phyloP scores from a whole-genome alignment of 768 basidiomycete genomes.

The Leccinum broughii region DNA sequence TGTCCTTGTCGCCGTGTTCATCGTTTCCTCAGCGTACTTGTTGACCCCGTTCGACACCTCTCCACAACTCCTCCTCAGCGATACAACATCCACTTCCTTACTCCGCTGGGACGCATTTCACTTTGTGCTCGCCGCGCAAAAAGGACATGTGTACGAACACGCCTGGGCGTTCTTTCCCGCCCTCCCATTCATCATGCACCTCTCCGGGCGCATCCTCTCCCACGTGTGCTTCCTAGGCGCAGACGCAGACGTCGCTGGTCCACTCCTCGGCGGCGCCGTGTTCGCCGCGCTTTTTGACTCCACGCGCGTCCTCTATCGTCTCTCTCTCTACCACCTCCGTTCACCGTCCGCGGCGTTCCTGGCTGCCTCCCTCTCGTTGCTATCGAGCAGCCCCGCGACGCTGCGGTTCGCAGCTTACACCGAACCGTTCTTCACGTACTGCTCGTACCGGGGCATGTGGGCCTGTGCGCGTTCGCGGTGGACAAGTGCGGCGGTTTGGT shows the following conservation, averaged over 20 bases:
- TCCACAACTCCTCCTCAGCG: conserved; percentile 22
- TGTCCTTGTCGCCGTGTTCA: conserved; percentile 18
- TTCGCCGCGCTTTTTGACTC: conserved; percentile 43
- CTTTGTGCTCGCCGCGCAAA: conserved; percentile 65
- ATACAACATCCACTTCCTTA: conserved; percentile 29
- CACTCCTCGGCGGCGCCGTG: conserved; percentile 40
- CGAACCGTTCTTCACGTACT: conserved; percentile 84
- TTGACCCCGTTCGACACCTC: conserved; percentile 31
- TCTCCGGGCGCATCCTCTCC: conserved; percentile 28
- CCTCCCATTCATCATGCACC: conserved; percentile 54
- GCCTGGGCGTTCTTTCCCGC: conserved; percentile 88
- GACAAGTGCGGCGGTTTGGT: conserved; percentile 56
- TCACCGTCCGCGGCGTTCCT: conserved; percentile 61
- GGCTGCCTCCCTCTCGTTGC: conserved; percentile 64
- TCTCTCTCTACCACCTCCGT: conserved; percentile 58
- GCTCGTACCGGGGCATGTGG: conserved; percentile 61
- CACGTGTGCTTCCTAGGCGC: background rate
- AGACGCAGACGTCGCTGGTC: conserved; percentile 11
- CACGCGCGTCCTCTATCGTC: conserved; percentile 50
- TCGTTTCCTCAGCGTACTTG: conserved; percentile 19
- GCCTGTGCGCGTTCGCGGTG: conserved; percentile 42
- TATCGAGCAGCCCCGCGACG: conserved; percentile 80
- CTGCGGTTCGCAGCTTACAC: conserved; percentile 71
- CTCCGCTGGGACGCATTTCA: conserved; percentile 91
- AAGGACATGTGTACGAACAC: conserved; percentile 68